Evolutionary conservation across 2,329 filamentous ascomycete species (phyloP).

Genomic region (Cyphellophora europaea): DNA sequence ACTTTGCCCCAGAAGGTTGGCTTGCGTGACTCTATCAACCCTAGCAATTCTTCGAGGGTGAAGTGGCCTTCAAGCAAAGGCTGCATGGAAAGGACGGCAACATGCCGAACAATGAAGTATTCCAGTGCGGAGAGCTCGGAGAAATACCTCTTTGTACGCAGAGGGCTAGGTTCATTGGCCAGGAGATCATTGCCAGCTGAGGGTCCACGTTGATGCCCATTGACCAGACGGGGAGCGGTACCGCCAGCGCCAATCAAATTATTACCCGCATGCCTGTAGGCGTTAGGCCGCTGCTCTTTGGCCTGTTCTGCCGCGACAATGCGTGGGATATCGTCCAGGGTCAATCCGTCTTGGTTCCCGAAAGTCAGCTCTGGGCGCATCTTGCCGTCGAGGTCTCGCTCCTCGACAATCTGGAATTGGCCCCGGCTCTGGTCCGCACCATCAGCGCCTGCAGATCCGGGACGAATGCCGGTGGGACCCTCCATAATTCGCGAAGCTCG

Average conservation of each 20-base stretch:
- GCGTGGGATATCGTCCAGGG: slow-evolving; percentile 88
- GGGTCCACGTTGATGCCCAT: slow-evolving; percentile 60
- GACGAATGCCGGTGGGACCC: slow-evolving; percentile 65
- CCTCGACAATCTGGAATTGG: slow-evolving; percentile 68
- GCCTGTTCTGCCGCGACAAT: slow-evolving; percentile 95
- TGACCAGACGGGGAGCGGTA: slow-evolving; percentile 51
- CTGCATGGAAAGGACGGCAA: slow-evolving; percentile 91
- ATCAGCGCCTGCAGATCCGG: slow-evolving; percentile 61
- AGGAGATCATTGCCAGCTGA: slow-evolving; percentile 43
- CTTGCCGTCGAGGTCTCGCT: slow-evolving; percentile 60
- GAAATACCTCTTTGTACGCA: slow-evolving; percentile 71
- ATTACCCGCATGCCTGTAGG: slow-evolving; percentile 65
- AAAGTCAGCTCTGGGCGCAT: slow-evolving; percentile 73
- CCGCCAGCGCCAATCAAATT: slow-evolving; percentile 52
- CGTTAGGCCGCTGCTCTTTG: slow-evolving; percentile 75
- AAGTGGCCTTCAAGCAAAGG: slow-evolving; percentile 84
- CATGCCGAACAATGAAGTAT: slow-evolving; percentile 93
- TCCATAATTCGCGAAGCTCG: slow-evolving; percentile 89
- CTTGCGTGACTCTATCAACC: slow-evolving; percentile 87
- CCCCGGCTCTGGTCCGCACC: slow-evolving; percentile 34
- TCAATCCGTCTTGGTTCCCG: slow-evolving; percentile 81
- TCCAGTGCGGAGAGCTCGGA: slow-evolving; percentile 91
- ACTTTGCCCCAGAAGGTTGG: slow-evolving; percentile 98
- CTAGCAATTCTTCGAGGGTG: slow-evolving; percentile 83
- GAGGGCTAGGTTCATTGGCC: slow-evolving; percentile 43